These are phyloP conservation scores for Paraphaeosphaeria sporulosa DNA, from an alignment of 2,329 filamentous ascomycete genomes.

Conservation along the genomic window DNA sequence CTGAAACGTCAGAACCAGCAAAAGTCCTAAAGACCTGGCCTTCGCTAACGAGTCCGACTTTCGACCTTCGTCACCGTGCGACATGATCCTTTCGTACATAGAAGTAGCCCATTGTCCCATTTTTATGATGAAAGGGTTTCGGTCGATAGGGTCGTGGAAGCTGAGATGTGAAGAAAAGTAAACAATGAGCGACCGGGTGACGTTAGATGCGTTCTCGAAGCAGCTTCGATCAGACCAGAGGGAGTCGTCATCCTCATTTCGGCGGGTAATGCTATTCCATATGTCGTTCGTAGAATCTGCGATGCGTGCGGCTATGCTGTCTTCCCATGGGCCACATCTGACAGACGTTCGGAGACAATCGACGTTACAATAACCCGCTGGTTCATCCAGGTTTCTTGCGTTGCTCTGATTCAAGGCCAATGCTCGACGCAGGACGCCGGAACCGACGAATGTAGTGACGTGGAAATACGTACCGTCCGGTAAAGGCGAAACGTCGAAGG, in stretches of 20 bases:
- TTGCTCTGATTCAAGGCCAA: conserved; percentile 34
- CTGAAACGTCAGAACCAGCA: conserved; percentile 42
- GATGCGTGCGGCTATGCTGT: conserved; percentile 58
- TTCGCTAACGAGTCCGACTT: neutral
- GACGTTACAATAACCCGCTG: conserved; percentile 50
- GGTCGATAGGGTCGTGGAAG: conserved; percentile 64
- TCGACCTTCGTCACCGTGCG: neutral
- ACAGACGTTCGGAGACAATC: conserved; percentile 42
- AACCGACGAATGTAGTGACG: conserved; percentile 64
- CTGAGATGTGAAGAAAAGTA: conserved; percentile 59
- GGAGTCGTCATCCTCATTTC: neutral
- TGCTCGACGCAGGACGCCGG: conserved; percentile 60
- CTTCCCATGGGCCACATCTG: conserved; percentile 64
- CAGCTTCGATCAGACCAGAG: neutral
- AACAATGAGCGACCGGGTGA: conserved; percentile 56
- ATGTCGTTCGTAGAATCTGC: conserved; percentile 20
- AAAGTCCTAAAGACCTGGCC: conserved; percentile 30
- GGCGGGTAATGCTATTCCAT: conserved; percentile 13
- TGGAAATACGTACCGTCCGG: conserved; percentile 63
- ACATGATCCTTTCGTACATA: conserved; percentile 34
- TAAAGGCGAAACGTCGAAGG: conserved; percentile 62
- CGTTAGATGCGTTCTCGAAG: conserved; percentile 20
- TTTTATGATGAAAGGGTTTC: conserved; percentile 55
- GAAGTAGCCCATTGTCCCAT: conserved; percentile 52
- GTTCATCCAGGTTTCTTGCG: conserved; percentile 53